phyloP scores from a whole-genome alignment of 345 rosid genomes.

The Salix koriyanagi region DNA sequence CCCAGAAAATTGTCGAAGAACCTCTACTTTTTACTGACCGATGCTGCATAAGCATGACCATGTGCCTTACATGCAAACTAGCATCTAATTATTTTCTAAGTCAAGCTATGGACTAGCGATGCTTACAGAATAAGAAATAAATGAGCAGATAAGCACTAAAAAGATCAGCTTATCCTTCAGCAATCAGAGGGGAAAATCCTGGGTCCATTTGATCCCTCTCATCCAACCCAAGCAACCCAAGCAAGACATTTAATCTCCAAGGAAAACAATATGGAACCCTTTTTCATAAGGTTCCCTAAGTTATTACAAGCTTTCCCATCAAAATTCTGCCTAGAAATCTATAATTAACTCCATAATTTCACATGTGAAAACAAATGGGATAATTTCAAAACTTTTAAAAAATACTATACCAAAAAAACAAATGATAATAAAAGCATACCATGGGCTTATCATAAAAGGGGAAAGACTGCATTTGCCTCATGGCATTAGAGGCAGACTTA shows the following conservation, averaged over 20 bases:
- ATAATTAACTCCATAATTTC: not conserved
- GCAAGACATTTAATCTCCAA: not conserved
- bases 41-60: not conserved
- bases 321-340: not conserved
- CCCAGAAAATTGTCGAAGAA: not conserved
- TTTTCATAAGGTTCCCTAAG: not conserved
- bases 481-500: slow-evolving; percentile 65
- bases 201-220: not conserved
- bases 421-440: slow-evolving; percentile 34
- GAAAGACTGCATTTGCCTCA: slow-evolving; percentile 83
- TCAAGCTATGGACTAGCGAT: not conserved
- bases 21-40: not conserved
- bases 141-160: not conserved
- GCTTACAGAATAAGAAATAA: not conserved
- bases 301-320: not conserved
- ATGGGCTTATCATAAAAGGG: slow-evolving; percentile 91
- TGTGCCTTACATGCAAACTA: not conserved
- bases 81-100: not conserved
- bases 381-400: not conserved
- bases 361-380: not conserved
- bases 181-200: not conserved
- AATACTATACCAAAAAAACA: too few relatives aligned
- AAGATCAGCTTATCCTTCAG: not conserved
- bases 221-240: not conserved
- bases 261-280: not conserved